These are phyloP conservation scores for Ceratocystis colombiana DNA, from an alignment of 2,329 filamentous ascomycete genomes.

Conservation along the genomic window DNA sequence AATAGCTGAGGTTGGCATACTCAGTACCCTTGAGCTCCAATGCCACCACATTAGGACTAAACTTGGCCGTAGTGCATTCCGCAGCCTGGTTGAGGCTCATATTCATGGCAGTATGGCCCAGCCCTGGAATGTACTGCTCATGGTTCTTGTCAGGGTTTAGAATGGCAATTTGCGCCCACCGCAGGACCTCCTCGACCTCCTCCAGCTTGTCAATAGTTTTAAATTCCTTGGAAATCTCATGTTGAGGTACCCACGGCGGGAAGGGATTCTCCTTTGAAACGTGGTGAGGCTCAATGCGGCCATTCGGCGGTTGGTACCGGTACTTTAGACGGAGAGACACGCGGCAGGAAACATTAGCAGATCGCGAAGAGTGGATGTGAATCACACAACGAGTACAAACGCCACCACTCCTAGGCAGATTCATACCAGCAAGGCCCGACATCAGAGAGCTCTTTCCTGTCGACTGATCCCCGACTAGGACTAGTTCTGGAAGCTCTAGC, in stretches of 20 bases:
- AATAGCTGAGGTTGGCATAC: constrained; percentile 68
- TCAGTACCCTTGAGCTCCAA: constrained; percentile 63
- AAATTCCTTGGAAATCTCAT: constrained; percentile 46
- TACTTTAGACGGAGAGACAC: constrained; percentile 60
- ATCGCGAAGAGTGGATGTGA: constrained; percentile 59
- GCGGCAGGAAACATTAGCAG: constrained; percentile 54
- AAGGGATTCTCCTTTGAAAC: constrained; percentile 46
- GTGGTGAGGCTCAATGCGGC: constrained; percentile 37
- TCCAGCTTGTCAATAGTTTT: constrained; percentile 50
- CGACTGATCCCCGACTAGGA: constrained; percentile 75
- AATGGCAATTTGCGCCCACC: constrained; percentile 66
- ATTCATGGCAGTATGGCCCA: constrained; percentile 36
- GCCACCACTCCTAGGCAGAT: constrained; percentile 58
- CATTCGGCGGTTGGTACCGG: constrained; percentile 39
- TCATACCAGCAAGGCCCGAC: constrained; percentile 58
- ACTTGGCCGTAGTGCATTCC: constrained; percentile 48
- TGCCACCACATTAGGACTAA: constrained; percentile 71
- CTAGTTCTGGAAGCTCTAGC: constrained; percentile 64
- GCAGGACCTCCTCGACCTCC: constrained; percentile 57
- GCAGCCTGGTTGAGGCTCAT: constrained; percentile 33
- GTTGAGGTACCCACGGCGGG: constrained; percentile 53
- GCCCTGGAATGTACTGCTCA: constrained; percentile 44
- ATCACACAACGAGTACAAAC: constrained; percentile 75
- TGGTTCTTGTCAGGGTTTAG: constrained; percentile 54
- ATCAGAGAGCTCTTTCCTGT: constrained; percentile 67